phyloP scores from a whole-genome alignment of 2,329 filamentous ascomycete genomes.

The Trichophyton equinum region DNA sequence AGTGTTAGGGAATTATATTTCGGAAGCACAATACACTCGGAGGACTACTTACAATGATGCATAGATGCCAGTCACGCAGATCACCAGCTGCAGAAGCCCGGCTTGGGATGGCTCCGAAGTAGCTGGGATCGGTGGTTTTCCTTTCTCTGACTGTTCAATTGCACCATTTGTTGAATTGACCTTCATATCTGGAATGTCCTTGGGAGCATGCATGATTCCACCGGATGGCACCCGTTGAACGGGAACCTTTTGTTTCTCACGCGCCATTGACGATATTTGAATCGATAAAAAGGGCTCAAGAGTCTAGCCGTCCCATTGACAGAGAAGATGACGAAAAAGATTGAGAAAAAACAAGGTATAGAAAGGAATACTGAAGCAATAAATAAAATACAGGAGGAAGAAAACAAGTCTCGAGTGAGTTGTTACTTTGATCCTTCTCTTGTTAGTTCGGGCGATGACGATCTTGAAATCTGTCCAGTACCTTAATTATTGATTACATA shows the following conservation, averaged over 20 bases:
- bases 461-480: slow-evolving; percentile 6
- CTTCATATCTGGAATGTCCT: slow-evolving; percentile 22
- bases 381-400: background rate
- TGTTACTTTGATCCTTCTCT: background rate
- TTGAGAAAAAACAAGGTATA: background rate
- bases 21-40: background rate
- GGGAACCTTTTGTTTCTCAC: slow-evolving; percentile 55
- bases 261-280: slow-evolving; percentile 44
- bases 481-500: background rate
- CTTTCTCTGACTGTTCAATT: slow-evolving; percentile 12
- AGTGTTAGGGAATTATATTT: background rate
- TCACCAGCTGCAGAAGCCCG: slow-evolving; percentile 60
- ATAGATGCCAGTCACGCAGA: slow-evolving; percentile 92
- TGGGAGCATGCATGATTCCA: slow-evolving; percentile 42
- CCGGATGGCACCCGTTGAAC: slow-evolving; percentile 54
- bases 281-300: background rate
- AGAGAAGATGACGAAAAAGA: background rate
- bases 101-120: slow-evolving; percentile 30
- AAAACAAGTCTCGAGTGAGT: background rate
- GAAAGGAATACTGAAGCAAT: background rate
- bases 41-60: slow-evolving; percentile 65
- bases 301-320: background rate
- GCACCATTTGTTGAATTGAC: slow-evolving; percentile 23
- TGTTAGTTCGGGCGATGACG: background rate
- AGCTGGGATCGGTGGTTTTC: slow-evolving; percentile 15